Evolutionary conservation across 108 stramenopile species (phyloP), one percentile per base, ranked within the genome.

Genomic region (Skeletonema tropicum): DNA sequence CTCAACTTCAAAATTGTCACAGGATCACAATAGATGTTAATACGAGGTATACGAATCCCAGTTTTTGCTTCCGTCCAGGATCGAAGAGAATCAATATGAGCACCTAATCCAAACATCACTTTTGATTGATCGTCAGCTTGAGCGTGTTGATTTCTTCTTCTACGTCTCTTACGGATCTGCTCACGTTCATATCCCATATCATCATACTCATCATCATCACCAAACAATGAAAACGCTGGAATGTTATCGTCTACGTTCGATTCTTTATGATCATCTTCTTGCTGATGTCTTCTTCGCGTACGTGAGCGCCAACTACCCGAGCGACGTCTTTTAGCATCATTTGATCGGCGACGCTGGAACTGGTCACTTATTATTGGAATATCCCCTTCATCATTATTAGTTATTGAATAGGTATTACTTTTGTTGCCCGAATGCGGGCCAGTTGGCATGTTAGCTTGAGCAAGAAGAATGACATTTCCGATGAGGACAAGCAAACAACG

Each of bases 1-100:
- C 81, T 42, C 48, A 82, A 21, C 52, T 82, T 82, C n/a, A 82
- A 39, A 58, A 66, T 68, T 1, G 74, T 82, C 19, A 76, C 58
- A 12, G 81, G 81, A 58, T 82, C 81, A 42, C 75, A 72, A 68
- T 68, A 52, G 5, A 82, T 39, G 49, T 72, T 62, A 6, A 82
- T 72, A 1, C 66, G 69, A 39, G 81, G 81, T n/a, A 82, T 68
- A 45, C 57, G 75, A 63, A 82, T 7, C 5, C 81, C 81, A 58
- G 75, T 76, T 68, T 68, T 82, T 2, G 68, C 57, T 19, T 31
- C 48, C 7, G 81, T 72, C 81, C 81, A 82, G 0, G 49, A 23
- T 17, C 81, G 73, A 48, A 82, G 32, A n/a, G 70, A 60, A 30
- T 72, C 60, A 23, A 75, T n/a, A 3, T 74, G 66, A 59, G 66